phyloP scores from a whole-genome alignment of 2,329 filamentous ascomycete species.

The Ophiostoma pallidulum region DNA sequence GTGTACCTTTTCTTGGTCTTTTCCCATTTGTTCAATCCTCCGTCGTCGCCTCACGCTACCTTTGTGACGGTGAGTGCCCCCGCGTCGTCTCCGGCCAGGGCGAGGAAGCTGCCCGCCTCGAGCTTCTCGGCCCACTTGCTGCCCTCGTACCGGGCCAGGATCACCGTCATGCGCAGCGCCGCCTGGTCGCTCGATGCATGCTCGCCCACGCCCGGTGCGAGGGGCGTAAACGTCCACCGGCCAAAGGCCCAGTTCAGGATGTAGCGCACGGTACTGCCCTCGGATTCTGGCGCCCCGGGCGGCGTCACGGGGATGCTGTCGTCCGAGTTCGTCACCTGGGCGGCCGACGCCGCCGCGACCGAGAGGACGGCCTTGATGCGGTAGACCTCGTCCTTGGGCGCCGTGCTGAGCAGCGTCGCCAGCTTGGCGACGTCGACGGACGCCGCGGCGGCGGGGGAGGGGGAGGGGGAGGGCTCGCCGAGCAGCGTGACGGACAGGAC shows the following conservation, averaged over 20 bases:
- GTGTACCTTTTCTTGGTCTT: too few relatives aligned
- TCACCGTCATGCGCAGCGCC: conserved; percentile 61
- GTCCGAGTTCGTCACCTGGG: conserved; percentile 42
- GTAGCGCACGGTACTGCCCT: conserved; percentile 43
- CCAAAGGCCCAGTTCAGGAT: conserved; percentile 99
- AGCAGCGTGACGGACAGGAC: conserved; percentile 73
- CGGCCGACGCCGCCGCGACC: conserved; percentile 27
- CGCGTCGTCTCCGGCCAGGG: conserved; percentile 35
- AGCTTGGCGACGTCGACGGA: conserved; percentile 50
- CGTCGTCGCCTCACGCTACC: conserved; percentile 34
- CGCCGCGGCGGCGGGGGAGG: neutral
- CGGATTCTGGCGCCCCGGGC: conserved; percentile 3
- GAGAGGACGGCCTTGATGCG: conserved; percentile 71
- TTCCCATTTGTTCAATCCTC: too few relatives aligned
- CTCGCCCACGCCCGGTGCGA: conserved; percentile 33
- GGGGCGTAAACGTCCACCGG: conserved; percentile 77
- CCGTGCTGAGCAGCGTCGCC: conserved; percentile 55
- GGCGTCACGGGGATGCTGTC: conserved; percentile 22
- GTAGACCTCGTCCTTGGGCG: conserved; percentile 90
- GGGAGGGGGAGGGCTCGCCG: conserved; percentile 24
- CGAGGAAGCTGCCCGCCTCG: conserved; percentile 46
- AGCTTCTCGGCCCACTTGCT: conserved; percentile 69
- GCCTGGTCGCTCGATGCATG: conserved; percentile 45
- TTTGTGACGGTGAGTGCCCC: conserved; percentile 44
- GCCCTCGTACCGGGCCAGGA: conserved; percentile 63